phyloP scores from a whole-genome alignment of 2,329 filamentous ascomycete genomes.

The Cylindrodendrum hubeiense region DNA sequence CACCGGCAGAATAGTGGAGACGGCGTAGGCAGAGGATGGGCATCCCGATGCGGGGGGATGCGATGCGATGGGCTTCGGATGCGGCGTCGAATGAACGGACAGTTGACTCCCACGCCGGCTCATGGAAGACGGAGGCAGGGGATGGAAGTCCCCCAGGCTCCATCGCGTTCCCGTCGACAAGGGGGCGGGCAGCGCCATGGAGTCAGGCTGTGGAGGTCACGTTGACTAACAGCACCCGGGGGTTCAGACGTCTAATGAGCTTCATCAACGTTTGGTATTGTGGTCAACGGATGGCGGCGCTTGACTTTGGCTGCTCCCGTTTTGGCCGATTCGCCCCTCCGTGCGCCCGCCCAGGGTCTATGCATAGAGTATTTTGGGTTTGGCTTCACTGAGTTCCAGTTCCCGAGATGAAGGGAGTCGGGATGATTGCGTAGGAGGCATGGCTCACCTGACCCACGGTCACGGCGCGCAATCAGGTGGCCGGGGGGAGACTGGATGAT shows the following conservation, averaged over 20 bases:
- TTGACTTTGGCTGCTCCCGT: slow-evolving; percentile 12
- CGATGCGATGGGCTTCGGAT: slow-evolving; percentile 7
- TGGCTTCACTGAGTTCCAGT: not conserved
- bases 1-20: not conserved
- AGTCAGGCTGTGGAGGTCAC: slow-evolving; percentile 4
- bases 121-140: slow-evolving; percentile 9
- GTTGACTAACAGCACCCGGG: slow-evolving; percentile 18
- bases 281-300: slow-evolving; percentile 21
- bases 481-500: slow-evolving; percentile 23
- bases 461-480: slow-evolving; percentile 46
- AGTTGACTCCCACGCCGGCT: slow-evolving; percentile 17
- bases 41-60: slow-evolving; percentile 4
- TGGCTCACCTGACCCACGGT: slow-evolving; percentile 46
- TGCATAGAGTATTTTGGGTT: not conserved
- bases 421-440: slow-evolving; percentile 44
- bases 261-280: not conserved
- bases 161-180: not conserved
- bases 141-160: not conserved
- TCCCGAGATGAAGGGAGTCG: slow-evolving; percentile 25
- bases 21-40: not conserved
- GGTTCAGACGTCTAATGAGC: not conserved
- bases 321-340: not conserved
- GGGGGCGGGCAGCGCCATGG: too few species aligned
- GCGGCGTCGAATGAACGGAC: slow-evolving; percentile 17
- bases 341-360: not conserved